Evolutionary conservation across 257 asterid species (phyloP), one percentile per base, ranked within the genome.

Genomic region (Schizonepeta tenuifolia): DNA sequence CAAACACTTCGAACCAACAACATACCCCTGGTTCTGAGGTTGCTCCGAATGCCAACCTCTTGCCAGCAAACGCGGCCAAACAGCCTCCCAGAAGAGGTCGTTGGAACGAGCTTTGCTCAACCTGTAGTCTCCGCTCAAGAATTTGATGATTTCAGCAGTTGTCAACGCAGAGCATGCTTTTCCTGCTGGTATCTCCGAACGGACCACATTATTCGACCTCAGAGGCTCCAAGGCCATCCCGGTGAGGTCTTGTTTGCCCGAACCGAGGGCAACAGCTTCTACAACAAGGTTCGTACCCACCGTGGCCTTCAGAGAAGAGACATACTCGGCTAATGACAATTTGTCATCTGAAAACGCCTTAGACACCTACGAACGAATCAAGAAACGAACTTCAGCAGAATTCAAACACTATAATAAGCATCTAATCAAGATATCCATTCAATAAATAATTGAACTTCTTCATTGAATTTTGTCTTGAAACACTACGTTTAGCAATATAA

Each of bases 41-140:
- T 87, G 85, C 85, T 86, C 94, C 0, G 96, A 87, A 50, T 83
- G 88, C 97, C 97, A 91, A 18, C 98, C 98, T 73, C 91, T 71
- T 18, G 93, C 98, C 62, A 93, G 75, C 64, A 93, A 80, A 65
- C 96, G 97, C 0, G 97, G 98, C 98, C 98, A 93, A 22, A 93
- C 92, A 1, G 98, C 93, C 82, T 89, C 97, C 95, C 96, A 93
- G 63, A 93, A 93, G 28, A 93, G 70, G 69, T 93, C 97, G 12
- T 80, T 86, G 15, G 97, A 85, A 40, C 91, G 87, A 22, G 92
- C 85, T 77, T 93, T 93, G 83, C 97, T 89, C 78, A 90, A 67
- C 26, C 98, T 80, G 71, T 83, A 89, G 75, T 83, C 92, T 65
- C 97, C 97, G 17, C 90, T 87, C 33, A 93, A 71, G 71, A 86